These are phyloP conservation scores for Aureobasidium sp. DNA, from an alignment of 2,329 filamentous ascomycete genomes.

Conservation along the genomic window DNA sequence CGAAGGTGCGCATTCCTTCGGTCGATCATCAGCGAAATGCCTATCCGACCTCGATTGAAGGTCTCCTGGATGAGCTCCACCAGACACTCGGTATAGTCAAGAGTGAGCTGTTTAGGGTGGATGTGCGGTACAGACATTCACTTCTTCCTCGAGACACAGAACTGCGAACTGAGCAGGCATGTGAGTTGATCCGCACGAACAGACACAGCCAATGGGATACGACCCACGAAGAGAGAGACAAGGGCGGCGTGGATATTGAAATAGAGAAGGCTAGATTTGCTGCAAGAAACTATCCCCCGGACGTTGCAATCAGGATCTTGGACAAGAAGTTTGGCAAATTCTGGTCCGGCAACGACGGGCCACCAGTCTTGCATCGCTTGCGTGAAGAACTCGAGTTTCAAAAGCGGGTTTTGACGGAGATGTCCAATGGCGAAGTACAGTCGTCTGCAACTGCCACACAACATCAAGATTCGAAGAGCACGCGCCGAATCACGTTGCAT, in stretches of 20 bases:
- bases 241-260: background rate
- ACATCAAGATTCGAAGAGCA: background rate
- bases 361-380: background rate
- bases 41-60: background rate
- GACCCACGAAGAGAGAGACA: slow-evolving; percentile 2
- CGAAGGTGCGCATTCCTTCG: slow-evolving; percentile 4
- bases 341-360: slow-evolving; percentile 6
- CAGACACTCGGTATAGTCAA: background rate
- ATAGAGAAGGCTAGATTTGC: slow-evolving; percentile 10
- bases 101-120: slow-evolving; percentile 12
- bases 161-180: slow-evolving; percentile 25
- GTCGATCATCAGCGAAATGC: background rate
- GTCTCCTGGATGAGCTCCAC: background rate
- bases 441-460: background rate
- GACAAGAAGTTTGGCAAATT: slow-evolving; percentile 9
- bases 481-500: background rate
- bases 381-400: slow-evolving; percentile 11
- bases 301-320: slow-evolving; percentile 7
- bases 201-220: slow-evolving; percentile 29
- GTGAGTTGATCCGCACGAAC: slow-evolving; percentile 26
- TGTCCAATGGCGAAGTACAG: background rate
- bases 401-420: background rate
- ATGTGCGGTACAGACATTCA: slow-evolving; percentile 31
- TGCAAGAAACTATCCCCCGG: slow-evolving; percentile 12
- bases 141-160: slow-evolving; percentile 27